Base-by-base conservation (phyloP, 345 rosid genomes). In the Citrus maxima region DNA sequence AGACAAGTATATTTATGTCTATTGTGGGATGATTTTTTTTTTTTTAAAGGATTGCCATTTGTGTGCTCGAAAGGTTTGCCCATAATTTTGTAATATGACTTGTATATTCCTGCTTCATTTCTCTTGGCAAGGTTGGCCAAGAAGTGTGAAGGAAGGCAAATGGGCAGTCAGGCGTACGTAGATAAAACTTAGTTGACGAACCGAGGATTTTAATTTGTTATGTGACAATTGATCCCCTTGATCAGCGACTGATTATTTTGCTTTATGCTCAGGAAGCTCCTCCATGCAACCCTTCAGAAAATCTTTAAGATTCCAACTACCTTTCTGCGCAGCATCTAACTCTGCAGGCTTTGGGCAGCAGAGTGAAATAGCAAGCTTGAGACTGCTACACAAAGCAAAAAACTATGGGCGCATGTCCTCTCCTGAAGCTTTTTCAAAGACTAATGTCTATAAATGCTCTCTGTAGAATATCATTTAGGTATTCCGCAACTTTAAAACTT, bases 1-100 rank as follows among this genome's bases (percentile, higher is more conserved):
- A 85, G 92, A 82, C 90, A 38, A 49, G 30, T 80, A 79, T 72
- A 77, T 74, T 28, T 56, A 55, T 61, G 27, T 37, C 77, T 70
- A 75, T 54, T 42, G 68, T 66, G n/a, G 60, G 80, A 66, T 75
- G 35, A 35, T 35, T 35, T 35, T 35, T 35, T 34, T 85, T 38
- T 13, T 27, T 61, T 38, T 27, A 68, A 71, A 30, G 59, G 54
- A 58, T 67, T 63, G 56, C 70, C 67, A 38, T 59, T 84, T 84
- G 75, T 71, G 82, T 64, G 63, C 76, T 81, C 60, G 67, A 58
- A 51, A 56, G 62, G 73, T 66, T 12, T 79, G 83, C 81, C 84
- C 68, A 77, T 38, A 72, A 38, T 74, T 78, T 80, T 73, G 79
- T 32, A 54, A 54, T 32, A 10, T 12, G 79, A 62, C 65, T 13